phyloP scores from a whole-genome alignment of 1,284 basidiomycete genomes.

The Sphaerobolus stellatus region DNA sequence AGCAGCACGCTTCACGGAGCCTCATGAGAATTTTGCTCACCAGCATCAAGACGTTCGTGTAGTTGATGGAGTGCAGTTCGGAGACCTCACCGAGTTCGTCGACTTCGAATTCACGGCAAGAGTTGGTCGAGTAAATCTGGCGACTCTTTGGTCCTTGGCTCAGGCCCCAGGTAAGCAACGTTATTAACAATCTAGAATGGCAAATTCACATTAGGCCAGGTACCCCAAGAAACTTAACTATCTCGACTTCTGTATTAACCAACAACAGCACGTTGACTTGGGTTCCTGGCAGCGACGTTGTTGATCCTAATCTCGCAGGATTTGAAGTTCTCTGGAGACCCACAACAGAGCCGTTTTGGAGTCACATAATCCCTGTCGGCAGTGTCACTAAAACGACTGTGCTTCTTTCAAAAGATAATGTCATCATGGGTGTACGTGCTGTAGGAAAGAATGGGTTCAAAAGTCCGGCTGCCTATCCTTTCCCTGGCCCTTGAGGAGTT shows the following conservation, averaged over 20 bases:
- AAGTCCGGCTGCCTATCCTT: constrained; percentile 50
- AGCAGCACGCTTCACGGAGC: constrained; percentile 55
- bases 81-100: constrained; percentile 51
- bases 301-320: constrained; percentile 37
- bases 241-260: constrained; percentile 46
- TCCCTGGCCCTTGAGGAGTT: too few relatives aligned
- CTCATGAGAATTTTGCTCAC: constrained; percentile 54
- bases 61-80: constrained; percentile 49
- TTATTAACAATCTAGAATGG: neutral
- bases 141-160: constrained; percentile 52
- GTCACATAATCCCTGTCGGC: constrained; percentile 48
- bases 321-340: constrained; percentile 55
- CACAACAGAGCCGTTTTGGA: constrained; percentile 48
- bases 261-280: constrained; percentile 55
- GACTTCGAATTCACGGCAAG: constrained; percentile 51
- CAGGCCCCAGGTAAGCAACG: constrained; percentile 37
- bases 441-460: constrained; percentile 52
- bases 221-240: constrained; percentile 46
- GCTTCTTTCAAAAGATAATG: constrained; percentile 50
- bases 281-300: constrained; percentile 29
- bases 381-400: constrained; percentile 42
- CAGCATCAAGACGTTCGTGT: constrained; percentile 57
- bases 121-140: constrained; percentile 52
- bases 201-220: constrained; percentile 23
- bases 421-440: constrained; percentile 48